Conservation (phyloP, 805 yeast species). For the Maudiozyma pseudohumilis region DNA sequence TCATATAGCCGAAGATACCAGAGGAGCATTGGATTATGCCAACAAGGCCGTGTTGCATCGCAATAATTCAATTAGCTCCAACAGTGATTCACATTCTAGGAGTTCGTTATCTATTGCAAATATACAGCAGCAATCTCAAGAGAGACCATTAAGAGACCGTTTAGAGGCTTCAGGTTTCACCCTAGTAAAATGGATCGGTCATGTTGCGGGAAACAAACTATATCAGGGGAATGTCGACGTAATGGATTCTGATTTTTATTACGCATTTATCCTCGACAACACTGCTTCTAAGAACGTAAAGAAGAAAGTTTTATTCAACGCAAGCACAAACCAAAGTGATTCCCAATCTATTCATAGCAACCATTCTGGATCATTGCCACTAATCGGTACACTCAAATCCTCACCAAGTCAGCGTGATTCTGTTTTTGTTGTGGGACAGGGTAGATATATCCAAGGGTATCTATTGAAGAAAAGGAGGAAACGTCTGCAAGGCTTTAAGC, state of each 20-base stretch:
- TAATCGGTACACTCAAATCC: constrained; percentile 9
- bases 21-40: constrained; percentile 20
- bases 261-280: constrained; percentile 85
- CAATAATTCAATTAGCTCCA: constrained; percentile 9
- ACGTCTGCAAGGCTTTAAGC: constrained; percentile 75
- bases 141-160: constrained; percentile 44
- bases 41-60: constrained; percentile 15
- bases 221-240: constrained; percentile 55
- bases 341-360: constrained; percentile 9
- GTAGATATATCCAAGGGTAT: constrained; percentile 68
- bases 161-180: constrained; percentile 44
- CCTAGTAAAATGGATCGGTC: constrained; percentile 45
- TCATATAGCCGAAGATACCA: constrained; percentile 27
- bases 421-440: constrained; percentile 31
- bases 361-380: constrained; percentile 11
- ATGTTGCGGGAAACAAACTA: constrained; percentile 49
- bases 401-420: constrained; percentile 13
- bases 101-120: constrained; percentile 5
- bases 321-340: constrained; percentile 27
- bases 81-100: constrained; percentile 5
- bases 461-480: constrained; percentile 74
- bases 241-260: constrained; percentile 52
- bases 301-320: constrained; percentile 67
- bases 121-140: constrained; percentile 31
- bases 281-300: constrained; percentile 78